Evolutionary conservation across 1,284 basidiomycete species (phyloP), one percentile per base, ranked within the genome.

Genomic region (Cystobasidium sp.): DNA sequence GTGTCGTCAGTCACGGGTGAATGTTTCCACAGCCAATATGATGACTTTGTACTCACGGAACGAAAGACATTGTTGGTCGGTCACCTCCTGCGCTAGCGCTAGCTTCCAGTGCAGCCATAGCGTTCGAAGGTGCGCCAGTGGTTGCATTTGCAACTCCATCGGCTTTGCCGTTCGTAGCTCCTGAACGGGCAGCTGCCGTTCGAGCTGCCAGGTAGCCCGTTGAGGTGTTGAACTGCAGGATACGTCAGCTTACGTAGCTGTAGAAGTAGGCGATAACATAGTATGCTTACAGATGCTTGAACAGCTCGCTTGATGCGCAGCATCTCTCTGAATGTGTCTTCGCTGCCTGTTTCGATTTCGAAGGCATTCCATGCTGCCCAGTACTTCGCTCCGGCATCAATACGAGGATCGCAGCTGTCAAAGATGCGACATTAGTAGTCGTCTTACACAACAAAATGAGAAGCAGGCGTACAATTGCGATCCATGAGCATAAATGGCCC

Each of bases 281-380:
- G n/a, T 16, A 31, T n/a, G 31, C 68, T 39, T 31, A 69, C 68
- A 80, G 94, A 92, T 49, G 97, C 95, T 84, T 99, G 96, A 6
- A 99, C 96, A 78, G 93, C 93, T 70, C 97, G 89, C 84, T 97
- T 97, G 86, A 99, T 97, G 16, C 97, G 90, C 75, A 99, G 70
- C 93, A 98, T 97, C 85, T 99, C 96, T 79, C 95, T 87, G 89
- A 99, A 99, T 0, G 96, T 98, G 81, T 99, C 96, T 83, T 99
- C 97, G 0, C 93, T 95, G 0, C 96, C 96, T 0, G 93, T 94
- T 83, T 97, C 94, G 82, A 98, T 93, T 84, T 99, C 96, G 84
- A 99, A 99, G 66, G 86, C 86, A 83, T 98, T 96, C 96, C 96
- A 99, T 82, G 95, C 93, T 62, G 87, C 84, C 96, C 97, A 99